phyloP scores from a whole-genome alignment of 768 basidiomycete species.

The Suillus paluster region DNA sequence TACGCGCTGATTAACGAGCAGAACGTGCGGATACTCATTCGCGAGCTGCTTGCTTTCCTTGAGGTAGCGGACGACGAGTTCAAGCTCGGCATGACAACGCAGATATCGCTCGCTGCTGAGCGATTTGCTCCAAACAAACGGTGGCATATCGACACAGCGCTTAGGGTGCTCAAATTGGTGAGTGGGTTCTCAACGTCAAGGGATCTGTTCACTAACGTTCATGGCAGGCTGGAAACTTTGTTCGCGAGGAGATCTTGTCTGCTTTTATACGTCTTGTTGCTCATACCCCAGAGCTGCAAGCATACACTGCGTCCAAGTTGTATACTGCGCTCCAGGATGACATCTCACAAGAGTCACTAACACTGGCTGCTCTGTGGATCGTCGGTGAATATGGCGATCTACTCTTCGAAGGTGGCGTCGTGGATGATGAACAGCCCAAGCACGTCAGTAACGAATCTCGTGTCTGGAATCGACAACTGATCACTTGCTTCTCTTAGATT shows the following conservation, averaged over 20 bases:
- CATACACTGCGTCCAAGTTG: constrained; percentile 91
- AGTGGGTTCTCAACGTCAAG: constrained; percentile 28
- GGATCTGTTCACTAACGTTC: constrained; percentile 10
- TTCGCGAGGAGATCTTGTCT: constrained; percentile 93
- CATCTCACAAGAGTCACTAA: constrained; percentile 95
- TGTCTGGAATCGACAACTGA: background rate
- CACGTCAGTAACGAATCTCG: constrained; percentile 47
- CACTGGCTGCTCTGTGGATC: constrained; percentile 92
- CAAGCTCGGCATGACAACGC: constrained; percentile 97
- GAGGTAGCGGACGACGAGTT: constrained; percentile 99
- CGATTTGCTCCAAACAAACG: constrained; percentile 96
- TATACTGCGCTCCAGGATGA: constrained; percentile 87
- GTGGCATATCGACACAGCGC: constrained; percentile 98
- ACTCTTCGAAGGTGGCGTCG: constrained; percentile 82
- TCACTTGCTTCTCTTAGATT: constrained; percentile 46
- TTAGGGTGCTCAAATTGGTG: constrained; percentile 90
- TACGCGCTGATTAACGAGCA: constrained; percentile 96
- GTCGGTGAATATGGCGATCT: constrained; percentile 96
- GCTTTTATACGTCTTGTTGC: constrained; percentile 95
- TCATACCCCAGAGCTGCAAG: constrained; percentile 96
- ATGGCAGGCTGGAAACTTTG: constrained; percentile 92
- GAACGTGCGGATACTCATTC: constrained; percentile 89
- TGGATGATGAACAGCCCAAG: constrained; percentile 75
- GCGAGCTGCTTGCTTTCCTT: constrained; percentile 94
- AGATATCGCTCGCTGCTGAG: constrained; percentile 95